Base-by-base conservation (phyloP, 768 basidiomycete genomes). In the Dendrothele bispora region DNA sequence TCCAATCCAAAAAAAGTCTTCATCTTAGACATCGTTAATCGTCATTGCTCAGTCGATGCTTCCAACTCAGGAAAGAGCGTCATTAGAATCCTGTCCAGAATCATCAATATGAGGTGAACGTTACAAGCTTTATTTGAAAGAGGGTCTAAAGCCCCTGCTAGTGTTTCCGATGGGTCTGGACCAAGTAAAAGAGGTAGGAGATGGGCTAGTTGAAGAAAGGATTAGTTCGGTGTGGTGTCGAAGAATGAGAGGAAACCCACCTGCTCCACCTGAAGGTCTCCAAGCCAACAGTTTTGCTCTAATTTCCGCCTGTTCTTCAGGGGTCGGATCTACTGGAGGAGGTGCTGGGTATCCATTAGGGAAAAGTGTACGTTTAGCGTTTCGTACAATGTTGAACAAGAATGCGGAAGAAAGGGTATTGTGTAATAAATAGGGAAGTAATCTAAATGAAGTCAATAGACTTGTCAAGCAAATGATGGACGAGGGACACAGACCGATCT, bases 331-430 rank as follows among this genome's bases (percentile, higher is more conserved):
- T 1, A 78, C 69, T 2, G 86, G 82, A 1, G 83, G 65, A 0
- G 84, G 81, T 0, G 79, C 88, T 1, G 92, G 93, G 66, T 91
- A 91, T 12, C 95, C 95, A 52, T 84, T 83, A 3, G 95, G 95
- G 61, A 95, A 98, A 22, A 98, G 73, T 7, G 85, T 77, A 7
- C 75, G 75, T 56, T 89, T 91, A 12, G 82, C 67, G 4, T 75
- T 59, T 29, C 80, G 77, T 29, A 83, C 70, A 22, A 78, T 62
- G 26, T 70, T 71, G 17, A 85, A 72, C 21, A 90, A 62, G 41
- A 78, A 75, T 5, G 70, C 51, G 5, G 80, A 70, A 1, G 81
- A 70, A 46, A 87, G 67, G 17, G 75, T 65, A 0, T 70, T 71
- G 52, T 75, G 73, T 39, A 97, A 67, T 40, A 90, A 57, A 59